Evolutionary conservation across 2,329 filamentous ascomycete species (phyloP).

Genomic region (Colletotrichum sp.): DNA sequence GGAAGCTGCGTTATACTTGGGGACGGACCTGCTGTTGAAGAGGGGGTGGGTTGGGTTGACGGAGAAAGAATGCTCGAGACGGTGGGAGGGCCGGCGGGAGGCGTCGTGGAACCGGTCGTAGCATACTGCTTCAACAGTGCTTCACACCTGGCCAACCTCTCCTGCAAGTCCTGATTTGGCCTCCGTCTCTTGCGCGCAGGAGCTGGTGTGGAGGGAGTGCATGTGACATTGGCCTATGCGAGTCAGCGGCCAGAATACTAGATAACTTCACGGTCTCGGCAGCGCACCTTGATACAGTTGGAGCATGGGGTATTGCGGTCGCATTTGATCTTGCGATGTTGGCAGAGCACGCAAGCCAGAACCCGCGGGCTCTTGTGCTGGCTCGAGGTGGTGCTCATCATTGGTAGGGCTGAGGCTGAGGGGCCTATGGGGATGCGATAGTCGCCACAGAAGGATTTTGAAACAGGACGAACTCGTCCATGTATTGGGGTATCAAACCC

Average conservation of each 20-base stretch:
- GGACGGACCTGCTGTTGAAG: constrained; percentile 5
- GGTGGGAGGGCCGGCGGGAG: constrained; percentile 26
- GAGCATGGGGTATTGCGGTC: constrained; percentile 64
- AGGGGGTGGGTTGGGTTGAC: not conserved
- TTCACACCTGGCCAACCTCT: constrained; percentile 64
- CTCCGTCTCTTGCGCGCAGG: constrained; percentile 63
- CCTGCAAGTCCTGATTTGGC: constrained; percentile 67
- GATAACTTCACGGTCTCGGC: constrained; percentile 13
- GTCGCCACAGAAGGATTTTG: not conserved
- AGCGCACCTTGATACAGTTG: constrained; percentile 63
- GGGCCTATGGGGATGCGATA: not conserved
- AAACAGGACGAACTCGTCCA: constrained; percentile 11
- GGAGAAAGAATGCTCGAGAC: constrained; percentile 18
- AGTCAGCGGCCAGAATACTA: not conserved
- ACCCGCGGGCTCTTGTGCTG: constrained; percentile 48
- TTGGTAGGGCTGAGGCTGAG: constrained; percentile 11
- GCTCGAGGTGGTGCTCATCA: constrained; percentile 13
- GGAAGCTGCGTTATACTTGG: constrained; percentile 20
- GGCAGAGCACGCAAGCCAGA: constrained; percentile 62
- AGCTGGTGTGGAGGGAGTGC: constrained; percentile 64
- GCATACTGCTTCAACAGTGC: constrained; percentile 64
- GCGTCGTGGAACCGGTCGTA: constrained; percentile 27
- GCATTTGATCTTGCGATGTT: constrained; percentile 68
- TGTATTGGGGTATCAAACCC: constrained; percentile 3
- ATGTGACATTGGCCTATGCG: constrained; percentile 60